Evolutionary conservation across 179 eudicot species (phyloP).

Genomic region (Beta lomatogona): DNA sequence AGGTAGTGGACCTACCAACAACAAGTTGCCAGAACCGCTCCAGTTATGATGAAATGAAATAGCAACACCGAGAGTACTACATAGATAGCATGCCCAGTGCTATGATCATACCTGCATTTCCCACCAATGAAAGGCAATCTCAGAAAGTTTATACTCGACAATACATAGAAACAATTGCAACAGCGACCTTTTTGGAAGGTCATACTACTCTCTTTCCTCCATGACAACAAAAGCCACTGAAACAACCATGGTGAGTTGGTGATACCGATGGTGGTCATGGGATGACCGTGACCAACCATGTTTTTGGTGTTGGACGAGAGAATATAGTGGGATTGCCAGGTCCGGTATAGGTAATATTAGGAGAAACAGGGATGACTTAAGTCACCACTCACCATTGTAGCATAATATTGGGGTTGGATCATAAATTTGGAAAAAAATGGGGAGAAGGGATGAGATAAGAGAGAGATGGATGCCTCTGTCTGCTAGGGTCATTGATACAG

Average conservation of each 20-base stretch:
- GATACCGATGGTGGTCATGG: not conserved
- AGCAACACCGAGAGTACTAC: conserved; percentile 77
- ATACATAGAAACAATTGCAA: not conserved
- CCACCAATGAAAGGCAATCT: conserved; percentile 2
- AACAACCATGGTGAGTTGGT: no score
- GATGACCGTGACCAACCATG: not conserved
- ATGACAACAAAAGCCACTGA: not conserved
- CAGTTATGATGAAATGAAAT: conserved; percentile 71
- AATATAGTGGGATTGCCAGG: not conserved
- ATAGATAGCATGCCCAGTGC: conserved; percentile 75
- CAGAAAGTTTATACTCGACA: conserved; percentile 13
- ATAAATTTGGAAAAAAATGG: not conserved
- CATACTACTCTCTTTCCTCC: not conserved
- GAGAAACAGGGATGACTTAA: not conserved
- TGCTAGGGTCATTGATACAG: not conserved
- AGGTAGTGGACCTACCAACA: conserved; percentile 63
- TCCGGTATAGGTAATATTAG: not conserved
- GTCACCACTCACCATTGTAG: not conserved
- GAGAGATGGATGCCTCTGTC: no score
- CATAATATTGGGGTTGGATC: not conserved
- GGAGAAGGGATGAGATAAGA: not conserved
- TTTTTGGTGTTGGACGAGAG: not conserved
- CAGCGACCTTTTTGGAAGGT: not conserved
- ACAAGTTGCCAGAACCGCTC: conserved; percentile 73
- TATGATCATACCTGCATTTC: conserved; percentile 88